These are phyloP conservation scores for Cenchrus purpureus DNA, from an alignment of 176 grass and related monocot species.

Conservation along the genomic window DNA sequence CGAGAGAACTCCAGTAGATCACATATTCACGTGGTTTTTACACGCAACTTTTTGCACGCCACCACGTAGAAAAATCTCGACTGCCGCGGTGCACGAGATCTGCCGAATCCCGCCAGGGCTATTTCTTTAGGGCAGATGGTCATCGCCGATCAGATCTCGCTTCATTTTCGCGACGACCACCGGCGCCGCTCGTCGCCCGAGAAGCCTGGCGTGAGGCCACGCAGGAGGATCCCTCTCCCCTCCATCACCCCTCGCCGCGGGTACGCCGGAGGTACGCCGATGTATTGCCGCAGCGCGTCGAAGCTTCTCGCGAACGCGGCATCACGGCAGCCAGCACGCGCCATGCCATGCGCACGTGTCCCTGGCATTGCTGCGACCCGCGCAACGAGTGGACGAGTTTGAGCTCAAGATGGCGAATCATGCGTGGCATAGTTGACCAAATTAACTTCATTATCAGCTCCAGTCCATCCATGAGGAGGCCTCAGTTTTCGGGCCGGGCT, in stretches of 20 bases:
- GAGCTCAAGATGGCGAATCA: not conserved
- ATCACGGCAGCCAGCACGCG: too few species aligned
- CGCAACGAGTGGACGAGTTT: not conserved
- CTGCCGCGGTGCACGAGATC: not conserved
- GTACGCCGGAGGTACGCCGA: not conserved
- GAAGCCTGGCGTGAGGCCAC: too few species aligned
- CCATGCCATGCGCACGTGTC: not conserved
- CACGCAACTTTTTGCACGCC: not conserved
- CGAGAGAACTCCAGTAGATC: too few species aligned
- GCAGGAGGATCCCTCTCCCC: too few species aligned
- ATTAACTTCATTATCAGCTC: not conserved
- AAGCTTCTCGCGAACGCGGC: not conserved
- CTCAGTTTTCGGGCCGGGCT: too few species aligned
- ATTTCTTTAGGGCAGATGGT: not conserved
- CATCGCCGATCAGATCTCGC: not conserved
- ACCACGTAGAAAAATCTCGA: not conserved
- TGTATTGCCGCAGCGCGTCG: not conserved
- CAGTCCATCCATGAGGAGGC: not conserved
- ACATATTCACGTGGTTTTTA: too few species aligned
- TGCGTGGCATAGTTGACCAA: not conserved
- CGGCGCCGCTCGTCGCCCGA: not conserved
- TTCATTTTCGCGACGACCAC: not conserved
- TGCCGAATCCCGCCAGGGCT: too few species aligned
- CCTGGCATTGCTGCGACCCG: not conserved
- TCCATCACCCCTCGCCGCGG: too few species aligned